phyloP scores from a whole-genome alignment of 2,329 filamentous ascomycete species.

The Neofusicoccum kwambonambiense region DNA sequence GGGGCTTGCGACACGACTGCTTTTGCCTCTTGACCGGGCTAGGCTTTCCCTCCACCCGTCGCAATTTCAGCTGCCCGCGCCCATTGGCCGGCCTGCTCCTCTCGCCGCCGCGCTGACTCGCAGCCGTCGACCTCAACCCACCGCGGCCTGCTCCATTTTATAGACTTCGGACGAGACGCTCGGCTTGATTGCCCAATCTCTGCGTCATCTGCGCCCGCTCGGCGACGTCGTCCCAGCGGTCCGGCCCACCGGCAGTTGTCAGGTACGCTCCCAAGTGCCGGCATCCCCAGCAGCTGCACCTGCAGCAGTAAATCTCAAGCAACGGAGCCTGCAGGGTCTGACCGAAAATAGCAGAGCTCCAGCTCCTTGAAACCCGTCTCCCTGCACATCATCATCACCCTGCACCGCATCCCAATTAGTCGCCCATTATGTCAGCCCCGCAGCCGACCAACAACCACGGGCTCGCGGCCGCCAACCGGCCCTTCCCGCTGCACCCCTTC shows the following conservation, averaged over 20 bases:
- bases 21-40: not conserved
- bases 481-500: constrained; percentile 43
- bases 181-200: not conserved
- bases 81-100: not conserved
- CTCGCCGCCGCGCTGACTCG: not conserved
- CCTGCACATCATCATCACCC: too few species aligned
- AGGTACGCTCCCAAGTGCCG: not conserved
- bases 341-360: too few species aligned
- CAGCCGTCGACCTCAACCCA: not conserved
- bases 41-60: not conserved
- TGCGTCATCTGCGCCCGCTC: not conserved
- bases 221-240: not conserved
- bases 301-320: not conserved
- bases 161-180: not conserved
- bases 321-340: too few species aligned
- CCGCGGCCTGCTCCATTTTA: not conserved
- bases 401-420: too few species aligned
- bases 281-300: not conserved
- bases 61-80: not conserved
- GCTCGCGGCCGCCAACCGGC: constrained; percentile 38
- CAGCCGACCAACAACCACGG: constrained; percentile 14
- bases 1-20: not conserved
- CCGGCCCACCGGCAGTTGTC: not conserved
- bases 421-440: not conserved
- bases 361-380: too few species aligned